Evolutionary conservation across 2,329 filamentous ascomycete species (phyloP), one percentile per base, ranked within the genome.

Genomic region (Davidsoniella eucalypti): DNA sequence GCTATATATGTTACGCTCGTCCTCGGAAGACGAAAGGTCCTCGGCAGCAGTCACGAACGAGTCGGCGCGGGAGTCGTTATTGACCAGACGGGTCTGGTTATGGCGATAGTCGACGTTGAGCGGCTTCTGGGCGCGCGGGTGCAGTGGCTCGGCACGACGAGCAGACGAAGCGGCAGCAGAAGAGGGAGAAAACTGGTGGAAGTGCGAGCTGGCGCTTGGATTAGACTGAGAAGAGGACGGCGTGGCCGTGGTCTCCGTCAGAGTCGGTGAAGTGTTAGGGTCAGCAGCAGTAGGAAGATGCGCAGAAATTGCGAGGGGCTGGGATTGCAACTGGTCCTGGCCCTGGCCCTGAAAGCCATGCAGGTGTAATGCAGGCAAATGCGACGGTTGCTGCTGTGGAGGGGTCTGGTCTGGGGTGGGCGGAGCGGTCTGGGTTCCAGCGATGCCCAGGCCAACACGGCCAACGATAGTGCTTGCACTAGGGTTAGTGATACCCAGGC

Each of bases 41-140:
- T 53, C 51, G 37, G 44, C 51, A n/a, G 51, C 51, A n/a, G 51
- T 53, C 7, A 53, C 51, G 47, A 53, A 53, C 9, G 51, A 53
- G 18, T 53, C 51, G 6, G 51, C 51, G 25, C 51, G 47, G 16
- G 47, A 50, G 37, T 53, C 51, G 43, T 46, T 53, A 23, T 50
- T 46, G 17, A 23, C 29, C 18, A 51, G 42, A 36, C 49, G 42
- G n/a, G 49, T 23, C 23, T 51, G 45, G 36, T 52, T 44, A 4
- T 48, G 29, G n/a, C 50, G 45, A 16, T 44, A 37, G 5, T 52
- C 50, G 5, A 44, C 33, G n/a, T 44, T 45, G 17, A 49, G 45
- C 7, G 33, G 18, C 12, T 25, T 14, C n/a, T 49, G 45, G 39
- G 50, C 50, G 16, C 46, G 45, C 12, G 47, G 51, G 21, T 50